These are phyloP conservation scores for Didymella segeticola DNA, from an alignment of 2,329 filamentous ascomycete species.

Conservation along the genomic window DNA sequence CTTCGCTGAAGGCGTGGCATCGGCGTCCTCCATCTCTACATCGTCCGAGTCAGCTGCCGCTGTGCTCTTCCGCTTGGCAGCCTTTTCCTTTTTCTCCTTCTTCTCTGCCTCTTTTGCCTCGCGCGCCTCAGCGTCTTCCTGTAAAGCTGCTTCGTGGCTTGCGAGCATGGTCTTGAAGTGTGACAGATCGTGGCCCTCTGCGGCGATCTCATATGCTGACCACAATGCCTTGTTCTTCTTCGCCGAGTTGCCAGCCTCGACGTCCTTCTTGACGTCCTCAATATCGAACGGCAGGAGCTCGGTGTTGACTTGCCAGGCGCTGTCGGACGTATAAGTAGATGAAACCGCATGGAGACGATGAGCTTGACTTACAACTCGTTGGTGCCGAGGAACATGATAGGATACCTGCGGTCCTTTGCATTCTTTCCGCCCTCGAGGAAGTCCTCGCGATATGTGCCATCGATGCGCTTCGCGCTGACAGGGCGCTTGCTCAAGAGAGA, in stretches of 20 bases:
- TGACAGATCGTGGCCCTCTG: slow-evolving; percentile 76
- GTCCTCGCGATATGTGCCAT: slow-evolving; percentile 87
- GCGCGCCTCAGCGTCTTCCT: slow-evolving; percentile 66
- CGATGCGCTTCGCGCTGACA: slow-evolving; percentile 79
- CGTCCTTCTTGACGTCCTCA: slow-evolving; percentile 73
- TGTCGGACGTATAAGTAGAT: slow-evolving; percentile 49
- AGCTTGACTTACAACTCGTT: slow-evolving; percentile 90
- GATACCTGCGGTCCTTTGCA: slow-evolving; percentile 82
- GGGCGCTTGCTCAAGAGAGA: slow-evolving; percentile 79
- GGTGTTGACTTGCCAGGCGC: slow-evolving; percentile 89
- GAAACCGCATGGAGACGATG: too few relatives aligned
- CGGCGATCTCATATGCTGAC: slow-evolving; percentile 79
- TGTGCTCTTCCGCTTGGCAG: slow-evolving; percentile 53
- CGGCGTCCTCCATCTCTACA: slow-evolving; percentile 50
- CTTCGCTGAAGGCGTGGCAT: slow-evolving; percentile 47
- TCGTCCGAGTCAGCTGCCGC: slow-evolving; percentile 44
- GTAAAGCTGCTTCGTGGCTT: slow-evolving; percentile 63
- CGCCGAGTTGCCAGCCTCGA: slow-evolving; percentile 76
- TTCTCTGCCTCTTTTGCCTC: slow-evolving; percentile 70
- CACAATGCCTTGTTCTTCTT: slow-evolving; percentile 84
- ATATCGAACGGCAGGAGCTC: slow-evolving; percentile 79
- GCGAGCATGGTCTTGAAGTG: slow-evolving; percentile 83
- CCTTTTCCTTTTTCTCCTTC: slow-evolving; percentile 65
- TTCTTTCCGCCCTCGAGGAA: slow-evolving; percentile 89
- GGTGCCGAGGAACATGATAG: slow-evolving; percentile 92